These are phyloP conservation scores for Trametes cinnabarina DNA, from an alignment of 768 basidiomycete genomes.

Conservation along the genomic window DNA sequence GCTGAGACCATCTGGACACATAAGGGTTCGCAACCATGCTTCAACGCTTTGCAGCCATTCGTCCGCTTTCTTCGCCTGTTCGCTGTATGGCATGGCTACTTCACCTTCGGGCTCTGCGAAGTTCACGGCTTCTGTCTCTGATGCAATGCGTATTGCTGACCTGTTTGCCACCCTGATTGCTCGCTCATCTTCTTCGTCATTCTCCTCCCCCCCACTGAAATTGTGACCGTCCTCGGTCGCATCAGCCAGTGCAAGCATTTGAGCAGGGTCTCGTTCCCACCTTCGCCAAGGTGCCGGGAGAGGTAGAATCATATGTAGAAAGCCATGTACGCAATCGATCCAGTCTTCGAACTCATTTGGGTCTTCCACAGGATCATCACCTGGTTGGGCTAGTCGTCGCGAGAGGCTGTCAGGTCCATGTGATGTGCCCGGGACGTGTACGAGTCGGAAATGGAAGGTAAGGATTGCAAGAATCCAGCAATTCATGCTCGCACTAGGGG, in stretches of 20 bases:
- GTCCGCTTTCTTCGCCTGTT: too few species aligned
- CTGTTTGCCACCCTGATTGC: too few species aligned
- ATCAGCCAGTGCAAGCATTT: neutral
- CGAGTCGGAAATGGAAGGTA: slow-evolving; percentile 34
- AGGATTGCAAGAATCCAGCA: slow-evolving; percentile 41
- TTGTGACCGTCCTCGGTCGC: neutral
- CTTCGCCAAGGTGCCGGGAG: neutral
- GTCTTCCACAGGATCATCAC: neutral
- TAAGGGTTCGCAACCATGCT: too few species aligned
- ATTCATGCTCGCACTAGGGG: slow-evolving; percentile 39
- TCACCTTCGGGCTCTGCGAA: too few species aligned
- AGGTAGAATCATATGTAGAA: neutral
- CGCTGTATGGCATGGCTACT: too few species aligned
- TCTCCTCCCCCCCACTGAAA: too few species aligned
- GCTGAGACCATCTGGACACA: too few species aligned
- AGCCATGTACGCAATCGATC: slow-evolving; percentile 13
- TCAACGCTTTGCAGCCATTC: too few species aligned
- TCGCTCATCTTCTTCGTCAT: too few species aligned
- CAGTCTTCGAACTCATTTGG: neutral
- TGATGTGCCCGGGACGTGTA: slow-evolving; percentile 32
- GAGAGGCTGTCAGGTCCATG: slow-evolving; percentile 31
- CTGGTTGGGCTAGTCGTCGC: neutral
- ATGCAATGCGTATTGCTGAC: too few species aligned
- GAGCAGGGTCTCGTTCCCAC: neutral
- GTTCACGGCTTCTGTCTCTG: too few species aligned